These are phyloP conservation scores for Gypsophila paniculata DNA, from an alignment of 179 eudicot genomes.

Conservation along the genomic window DNA sequence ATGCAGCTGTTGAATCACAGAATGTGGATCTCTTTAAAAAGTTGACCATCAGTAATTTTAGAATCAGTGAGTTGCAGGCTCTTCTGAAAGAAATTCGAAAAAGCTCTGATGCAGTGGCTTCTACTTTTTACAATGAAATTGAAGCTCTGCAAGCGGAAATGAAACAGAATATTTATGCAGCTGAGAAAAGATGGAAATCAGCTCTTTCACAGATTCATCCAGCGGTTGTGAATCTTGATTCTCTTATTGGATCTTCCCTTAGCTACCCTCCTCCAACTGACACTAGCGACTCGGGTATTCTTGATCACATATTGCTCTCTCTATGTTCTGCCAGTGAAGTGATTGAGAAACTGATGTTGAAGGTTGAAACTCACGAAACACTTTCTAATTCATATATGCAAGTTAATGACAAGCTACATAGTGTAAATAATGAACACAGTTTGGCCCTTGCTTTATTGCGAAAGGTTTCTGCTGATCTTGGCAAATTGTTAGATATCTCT, in stretches of 20 bases:
- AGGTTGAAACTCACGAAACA: slow-evolving; percentile 46
- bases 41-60: slow-evolving; percentile 40
- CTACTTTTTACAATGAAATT: slow-evolving; percentile 38
- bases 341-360: slow-evolving; percentile 50
- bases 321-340: slow-evolving; percentile 52
- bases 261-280: slow-evolving; percentile 19
- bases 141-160: slow-evolving; percentile 50
- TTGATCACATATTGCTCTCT: slow-evolving; percentile 39
- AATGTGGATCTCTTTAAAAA: slow-evolving; percentile 43
- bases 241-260: slow-evolving; percentile 27
- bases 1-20: slow-evolving; percentile 32
- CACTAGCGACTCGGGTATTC: slow-evolving; percentile 27
- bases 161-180: slow-evolving; percentile 34
- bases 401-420: slow-evolving; percentile 34
- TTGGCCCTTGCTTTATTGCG: slow-evolving; percentile 42
- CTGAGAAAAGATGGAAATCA: slow-evolving; percentile 48
- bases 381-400: slow-evolving; percentile 33
- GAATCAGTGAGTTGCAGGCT: slow-evolving; percentile 41
- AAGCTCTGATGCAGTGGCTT: slow-evolving; percentile 40
- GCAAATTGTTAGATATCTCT: slow-evolving; percentile 39
- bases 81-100: slow-evolving; percentile 46
- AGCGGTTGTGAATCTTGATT: slow-evolving; percentile 52
- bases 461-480: slow-evolving; percentile 42
- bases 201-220: slow-evolving; percentile 38
- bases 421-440: slow-evolving; percentile 37